Evolutionary conservation across 306 rosid genomes (phyloP).

Genomic region (Cicer cuneatum): DNA sequence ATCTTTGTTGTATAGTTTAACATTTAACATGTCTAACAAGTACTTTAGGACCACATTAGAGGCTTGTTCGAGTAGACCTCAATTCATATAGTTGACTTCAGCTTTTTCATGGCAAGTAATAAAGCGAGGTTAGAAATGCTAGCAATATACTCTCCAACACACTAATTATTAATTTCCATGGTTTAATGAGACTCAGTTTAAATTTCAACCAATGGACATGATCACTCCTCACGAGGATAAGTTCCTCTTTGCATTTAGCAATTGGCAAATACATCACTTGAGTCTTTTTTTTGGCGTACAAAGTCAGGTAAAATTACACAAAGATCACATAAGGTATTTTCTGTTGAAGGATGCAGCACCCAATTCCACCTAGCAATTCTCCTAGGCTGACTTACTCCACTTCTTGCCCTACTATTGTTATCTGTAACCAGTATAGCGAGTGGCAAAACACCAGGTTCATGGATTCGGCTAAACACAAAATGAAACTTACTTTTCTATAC

Average conservation of each 20-base stretch:
- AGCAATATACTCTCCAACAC: background rate
- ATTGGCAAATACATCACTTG: slow-evolving; percentile 22
- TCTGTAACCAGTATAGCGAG: slow-evolving; percentile 33
- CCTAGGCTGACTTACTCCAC: slow-evolving; percentile 41
- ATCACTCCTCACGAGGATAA: background rate
- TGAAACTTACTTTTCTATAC: slow-evolving; percentile 47
- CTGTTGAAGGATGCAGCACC: slow-evolving; percentile 41
- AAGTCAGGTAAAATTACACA: slow-evolving; percentile 39
- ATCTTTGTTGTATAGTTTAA: background rate
- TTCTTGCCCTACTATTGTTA: slow-evolving; percentile 30
- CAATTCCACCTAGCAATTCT: slow-evolving; percentile 29
- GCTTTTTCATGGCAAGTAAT: background rate
- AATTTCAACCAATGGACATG: background rate
- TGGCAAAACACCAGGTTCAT: slow-evolving; percentile 34
- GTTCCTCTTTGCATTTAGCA: slow-evolving; percentile 2
- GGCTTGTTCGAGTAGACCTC: slow-evolving; percentile 9
- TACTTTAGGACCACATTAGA: background rate
- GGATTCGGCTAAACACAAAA: slow-evolving; percentile 48
- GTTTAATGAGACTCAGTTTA: background rate
- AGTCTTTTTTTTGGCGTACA: background rate
- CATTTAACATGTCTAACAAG: background rate
- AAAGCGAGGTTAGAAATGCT: background rate
- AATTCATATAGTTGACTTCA: background rate
- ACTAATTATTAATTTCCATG: background rate
- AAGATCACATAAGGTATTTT: slow-evolving; percentile 37